Evolutionary conservation across 352 stramenopile species (phyloP), one percentile per base, ranked within the genome.

Genomic region (Pythium brachiatum): DNA sequence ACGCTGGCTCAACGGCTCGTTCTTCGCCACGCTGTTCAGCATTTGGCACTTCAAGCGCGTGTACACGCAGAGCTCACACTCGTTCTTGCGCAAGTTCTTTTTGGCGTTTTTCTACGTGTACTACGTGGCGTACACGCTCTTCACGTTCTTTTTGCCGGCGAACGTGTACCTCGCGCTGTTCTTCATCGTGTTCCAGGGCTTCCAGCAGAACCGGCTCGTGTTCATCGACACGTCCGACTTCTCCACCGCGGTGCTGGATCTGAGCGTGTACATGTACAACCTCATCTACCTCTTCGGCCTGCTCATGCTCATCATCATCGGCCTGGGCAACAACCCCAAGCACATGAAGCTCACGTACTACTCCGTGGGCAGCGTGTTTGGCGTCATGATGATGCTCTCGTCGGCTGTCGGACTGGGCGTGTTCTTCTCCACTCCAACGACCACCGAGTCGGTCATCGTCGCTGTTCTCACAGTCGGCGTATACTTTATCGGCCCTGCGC

Each of bases 181-280:
- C 61, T 95, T 92, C 71, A 86, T 95, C 53, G 85, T 95, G 13
- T 94, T 95, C 58, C 81, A 94, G 67, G 86, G 81, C n/a, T 95
- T 95, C 60, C 84, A 92, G 59, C 73, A 95, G 54, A 94, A 95
- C 61, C 81, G 83, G 0, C 83, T 90, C 62, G 57, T 74, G 51
- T 95, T 95, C 59, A 62, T 93, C 23, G 81, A 93, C 66, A 95
- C 86, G n/a, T 92, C 81, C 0, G 70, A 67, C 2, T 93, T 83
- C 52, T 75, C 74, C 1, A 52, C 76, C 27, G 74, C 72, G 16
- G 81, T 92, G 43, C 67, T 86, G 8, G 74, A 94, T 60, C 63
- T 74, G 53, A 72, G 68, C 6, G 83, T 92, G 41, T 92, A 91
- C 60, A 68, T 92, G 12, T 95, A 83, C 78, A 93, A 93, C 68